phyloP scores from a whole-genome alignment of 139 green algal genomes.

The Parachlorella kessleri region DNA sequence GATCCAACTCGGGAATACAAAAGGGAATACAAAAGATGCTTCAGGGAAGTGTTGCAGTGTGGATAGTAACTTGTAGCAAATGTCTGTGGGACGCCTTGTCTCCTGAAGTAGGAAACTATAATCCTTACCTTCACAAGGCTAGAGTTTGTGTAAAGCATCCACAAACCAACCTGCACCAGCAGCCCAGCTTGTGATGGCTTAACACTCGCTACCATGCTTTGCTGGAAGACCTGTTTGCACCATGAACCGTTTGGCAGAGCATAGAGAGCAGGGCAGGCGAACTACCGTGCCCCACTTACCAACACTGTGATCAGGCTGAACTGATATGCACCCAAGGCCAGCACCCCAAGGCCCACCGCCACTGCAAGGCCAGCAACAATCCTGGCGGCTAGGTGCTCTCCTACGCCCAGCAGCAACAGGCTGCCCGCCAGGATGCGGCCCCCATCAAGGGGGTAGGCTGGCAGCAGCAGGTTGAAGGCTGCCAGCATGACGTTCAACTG shows the following conservation, averaged over 20 bases:
- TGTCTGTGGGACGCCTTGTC: not conserved
- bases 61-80: not conserved
- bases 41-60: not conserved
- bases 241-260: not conserved
- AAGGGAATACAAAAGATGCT: constrained; percentile 48
- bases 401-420: constrained; percentile 52
- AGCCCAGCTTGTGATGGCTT: not conserved
- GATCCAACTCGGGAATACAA: constrained; percentile 47
- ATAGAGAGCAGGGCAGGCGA: not conserved
- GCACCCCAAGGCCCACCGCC: constrained; percentile 14
- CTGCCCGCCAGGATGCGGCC: constrained; percentile 58
- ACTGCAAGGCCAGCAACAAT: constrained; percentile 39
- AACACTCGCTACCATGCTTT: not conserved
- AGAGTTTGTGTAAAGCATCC: not conserved
- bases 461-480: constrained; percentile 80
- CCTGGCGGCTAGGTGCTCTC: constrained; percentile 22
- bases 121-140: not conserved
- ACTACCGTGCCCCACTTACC: not conserved
- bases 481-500: constrained; percentile 74
- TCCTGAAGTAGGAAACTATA: not conserved
- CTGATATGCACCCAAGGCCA: constrained; percentile 11
- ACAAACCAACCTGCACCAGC: not conserved
- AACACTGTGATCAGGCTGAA: not conserved
- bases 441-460: constrained; percentile 79
- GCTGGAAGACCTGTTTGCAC: not conserved